phyloP scores from a whole-genome alignment of 129 eudicot genomes.

The Erigeron canadensis region DNA sequence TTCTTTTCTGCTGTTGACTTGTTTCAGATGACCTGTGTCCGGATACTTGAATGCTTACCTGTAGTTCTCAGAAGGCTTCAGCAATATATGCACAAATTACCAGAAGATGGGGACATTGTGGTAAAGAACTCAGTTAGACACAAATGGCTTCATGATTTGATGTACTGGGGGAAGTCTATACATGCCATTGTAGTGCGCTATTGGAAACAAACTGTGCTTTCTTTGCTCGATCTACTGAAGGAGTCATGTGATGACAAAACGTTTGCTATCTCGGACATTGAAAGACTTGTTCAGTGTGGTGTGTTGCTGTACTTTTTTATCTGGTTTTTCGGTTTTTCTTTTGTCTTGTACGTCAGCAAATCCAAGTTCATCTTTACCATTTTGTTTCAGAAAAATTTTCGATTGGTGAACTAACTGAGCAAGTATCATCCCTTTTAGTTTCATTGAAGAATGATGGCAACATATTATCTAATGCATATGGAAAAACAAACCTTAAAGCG shows the following conservation, averaged over 20 bases:
- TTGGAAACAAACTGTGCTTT: constrained; percentile 74
- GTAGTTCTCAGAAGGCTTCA: constrained; percentile 54
- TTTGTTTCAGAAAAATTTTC: constrained; percentile 57
- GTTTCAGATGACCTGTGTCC: constrained; percentile 93
- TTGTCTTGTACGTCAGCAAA: constrained; percentile 8
- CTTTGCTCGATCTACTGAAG: constrained; percentile 64
- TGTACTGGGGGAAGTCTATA: constrained; percentile 89
- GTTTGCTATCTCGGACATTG: constrained; percentile 47
- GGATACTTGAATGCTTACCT: constrained; percentile 81
- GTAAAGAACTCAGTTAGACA: constrained; percentile 34
- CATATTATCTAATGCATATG: constrained; percentile 22
- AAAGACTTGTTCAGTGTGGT: constrained; percentile 65
- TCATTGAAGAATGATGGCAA: constrained; percentile 43
- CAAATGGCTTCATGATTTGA: constrained; percentile 77
- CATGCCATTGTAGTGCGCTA: constrained; percentile 72
- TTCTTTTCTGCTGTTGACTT: constrained; percentile 27
- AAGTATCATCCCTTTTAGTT: constrained; percentile 59
- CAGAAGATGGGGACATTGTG: constrained; percentile 31
- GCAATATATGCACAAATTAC: constrained; percentile 33
- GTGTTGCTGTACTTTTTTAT: constrained; percentile 23
- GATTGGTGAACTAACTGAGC: constrained; percentile 56
- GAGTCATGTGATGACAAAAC: constrained; percentile 43
- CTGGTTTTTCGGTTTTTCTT: constrained; percentile 8
- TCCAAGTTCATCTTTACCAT: constrained; percentile 15
- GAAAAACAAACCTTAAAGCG: constrained; percentile 29